Evolutionary conservation across 768 basidiomycete genomes (phyloP).

Genomic region (Piloderma croceum): DNA sequence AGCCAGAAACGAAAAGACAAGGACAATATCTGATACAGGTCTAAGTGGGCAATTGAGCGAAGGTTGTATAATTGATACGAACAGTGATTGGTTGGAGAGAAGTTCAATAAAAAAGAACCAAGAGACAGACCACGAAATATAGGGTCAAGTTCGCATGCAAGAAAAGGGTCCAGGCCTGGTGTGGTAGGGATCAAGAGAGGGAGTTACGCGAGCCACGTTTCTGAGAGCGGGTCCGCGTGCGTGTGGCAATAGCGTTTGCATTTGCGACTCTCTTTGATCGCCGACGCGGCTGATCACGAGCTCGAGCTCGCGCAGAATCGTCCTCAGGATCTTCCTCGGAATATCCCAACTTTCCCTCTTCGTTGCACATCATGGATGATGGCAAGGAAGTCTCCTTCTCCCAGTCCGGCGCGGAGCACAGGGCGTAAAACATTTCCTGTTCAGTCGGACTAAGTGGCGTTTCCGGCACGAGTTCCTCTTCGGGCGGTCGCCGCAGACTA

Average conservation of each 20-base stretch:
- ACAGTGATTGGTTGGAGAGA: constrained; percentile 5
- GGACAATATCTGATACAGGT: background rate
- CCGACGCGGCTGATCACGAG: constrained; percentile 39
- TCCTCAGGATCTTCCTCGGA: constrained; percentile 9
- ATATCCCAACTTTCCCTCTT: constrained; percentile 11
- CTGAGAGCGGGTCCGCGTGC: constrained; percentile 39
- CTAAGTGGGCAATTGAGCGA: too few relatives aligned
- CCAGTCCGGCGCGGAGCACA: constrained; percentile 59
- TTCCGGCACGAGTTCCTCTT: too few relatives aligned
- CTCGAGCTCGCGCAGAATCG: constrained; percentile 5
- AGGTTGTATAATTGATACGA: too few relatives aligned
- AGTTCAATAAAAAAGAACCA: constrained; percentile 14
- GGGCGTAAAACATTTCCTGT: constrained; percentile 61
- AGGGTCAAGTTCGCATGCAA: constrained; percentile 12
- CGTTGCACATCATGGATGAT: too few relatives aligned
- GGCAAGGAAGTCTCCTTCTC: constrained; percentile 29
- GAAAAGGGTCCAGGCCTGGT: background rate
- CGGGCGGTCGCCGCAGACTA: too few relatives aligned
- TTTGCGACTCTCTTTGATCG: constrained; percentile 64
- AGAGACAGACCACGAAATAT: constrained; percentile 10
- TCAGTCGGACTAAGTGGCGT: constrained; percentile 64
- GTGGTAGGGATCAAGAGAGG: constrained; percentile 18
- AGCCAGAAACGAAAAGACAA: too few relatives aligned
- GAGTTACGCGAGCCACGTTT: constrained; percentile 29
- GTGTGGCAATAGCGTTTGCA: constrained; percentile 38